Evolutionary conservation across 768 basidiomycete genomes (phyloP).

Genomic region (Termitomyces sp.): DNA sequence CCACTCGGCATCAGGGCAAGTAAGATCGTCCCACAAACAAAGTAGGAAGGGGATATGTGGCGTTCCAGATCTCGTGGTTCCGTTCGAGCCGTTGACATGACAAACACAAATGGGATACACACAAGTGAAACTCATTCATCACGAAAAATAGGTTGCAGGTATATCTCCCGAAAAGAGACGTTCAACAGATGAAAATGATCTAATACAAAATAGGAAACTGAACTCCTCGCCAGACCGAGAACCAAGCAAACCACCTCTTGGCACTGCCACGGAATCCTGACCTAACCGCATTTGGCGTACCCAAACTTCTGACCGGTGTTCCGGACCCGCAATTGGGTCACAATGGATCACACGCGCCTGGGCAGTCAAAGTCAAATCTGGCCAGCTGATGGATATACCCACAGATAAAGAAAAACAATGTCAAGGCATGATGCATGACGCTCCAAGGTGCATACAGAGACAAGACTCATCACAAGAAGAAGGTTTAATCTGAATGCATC

Average conservation of each 20-base stretch:
- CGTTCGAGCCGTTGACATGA: conserved; percentile 38
- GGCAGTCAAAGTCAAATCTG: conserved; percentile 9
- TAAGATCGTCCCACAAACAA: conserved; percentile 24
- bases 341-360: neutral
- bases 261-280: no score
- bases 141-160: conserved; percentile 6
- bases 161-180: conserved; percentile 19
- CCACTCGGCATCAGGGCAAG: conserved; percentile 26
- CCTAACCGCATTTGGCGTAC: conserved; percentile 7
- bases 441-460: no score
- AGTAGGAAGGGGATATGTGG: conserved; percentile 26
- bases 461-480: no score
- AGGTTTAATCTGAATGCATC: neutral
- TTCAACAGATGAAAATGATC: neutral
- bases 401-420: no score
- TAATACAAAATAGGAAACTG: conserved; percentile 10
- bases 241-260: conserved; percentile 8
- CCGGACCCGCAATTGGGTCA: conserved; percentile 26
- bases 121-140: conserved; percentile 6
- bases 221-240: neutral
- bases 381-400: conserved; percentile 3
- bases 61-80: conserved; percentile 39
- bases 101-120: conserved; percentile 17
- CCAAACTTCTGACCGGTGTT: conserved; percentile 16
- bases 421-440: no score